Evolutionary conservation across 768 basidiomycete species (phyloP), one percentile per base, ranked within the genome.

Genomic region (Boletus barrowsii): DNA sequence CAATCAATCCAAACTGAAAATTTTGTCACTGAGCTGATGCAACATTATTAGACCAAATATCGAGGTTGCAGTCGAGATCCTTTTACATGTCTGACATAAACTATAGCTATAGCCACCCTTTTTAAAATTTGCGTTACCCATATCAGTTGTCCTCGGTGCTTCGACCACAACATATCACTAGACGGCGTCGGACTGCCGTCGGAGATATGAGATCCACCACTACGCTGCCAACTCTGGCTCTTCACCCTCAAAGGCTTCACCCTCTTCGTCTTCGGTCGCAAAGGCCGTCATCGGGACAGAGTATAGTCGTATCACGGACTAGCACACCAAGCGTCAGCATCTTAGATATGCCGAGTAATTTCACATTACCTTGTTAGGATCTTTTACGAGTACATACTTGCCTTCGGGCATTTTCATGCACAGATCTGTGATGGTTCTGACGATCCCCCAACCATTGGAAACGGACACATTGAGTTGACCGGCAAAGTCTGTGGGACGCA

Each of bases 351-450:
- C 17, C 41, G 40, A 51, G 17, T 51, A 42, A 53, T 53, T 48
- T 41, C 33, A 70, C 80, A 63, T 52, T 66, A 96, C 95, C 84
- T 84, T 93, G 81, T 98, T 98, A 17, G 97, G 96, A 72, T 99
- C 97, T 74, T 96, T 97, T 49, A 99, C 85, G 26, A 99, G 76
- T 14, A 98, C 90, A 68, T 98, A 99, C 71, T 97, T 97, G 70
- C 97, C 97, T 72, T 98, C 96, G 20, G 93, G 92, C 85, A 94
- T 87, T 72, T 95, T 94, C 84, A 97, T 84, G 71, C 90, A 91
- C 56, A 98, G 73, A 66, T 99, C 97, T 29, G 91, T 88, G 55
- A 99, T 87, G 13, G 91, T 96, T 55, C 97, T 82, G 32, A 98
- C 92, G 65, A 99, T 98, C 51, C 97, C 97, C 97, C 97, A 99